A percentile compares a stretch with the other conserved stretches of the same genome.
Evolutionary conservation across 192 early-diverging fungal genomes (phyloP).

Genomic region (Entomortierella chlamydospora): DNA sequence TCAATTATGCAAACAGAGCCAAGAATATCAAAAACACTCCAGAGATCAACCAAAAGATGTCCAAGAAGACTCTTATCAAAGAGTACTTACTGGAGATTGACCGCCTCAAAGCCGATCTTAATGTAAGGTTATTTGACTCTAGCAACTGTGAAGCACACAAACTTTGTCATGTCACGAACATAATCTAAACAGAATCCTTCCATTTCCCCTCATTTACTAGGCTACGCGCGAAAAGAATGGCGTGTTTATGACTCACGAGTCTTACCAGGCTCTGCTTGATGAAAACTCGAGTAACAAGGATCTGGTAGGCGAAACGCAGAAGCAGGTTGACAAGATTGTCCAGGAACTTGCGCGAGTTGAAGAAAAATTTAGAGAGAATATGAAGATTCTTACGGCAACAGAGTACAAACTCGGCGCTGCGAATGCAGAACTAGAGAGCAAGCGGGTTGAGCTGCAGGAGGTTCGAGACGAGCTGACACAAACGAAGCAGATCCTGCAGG

Average conservation of each 20-base stretch:
- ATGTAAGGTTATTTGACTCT: slow-evolving; percentile 49
- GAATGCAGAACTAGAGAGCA: slow-evolving; percentile 46
- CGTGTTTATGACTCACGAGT: slow-evolving; percentile 78
- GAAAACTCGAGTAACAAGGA: slow-evolving; percentile 58
- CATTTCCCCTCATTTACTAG: slow-evolving; percentile 15
- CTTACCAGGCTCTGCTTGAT: slow-evolving; percentile 64
- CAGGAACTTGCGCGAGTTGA: slow-evolving; percentile 51
- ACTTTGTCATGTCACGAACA: no score
- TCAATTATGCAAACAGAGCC: slow-evolving; percentile 83
- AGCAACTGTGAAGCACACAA: background rate
- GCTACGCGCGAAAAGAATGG: slow-evolving; percentile 89
- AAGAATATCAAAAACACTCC: slow-evolving; percentile 85
- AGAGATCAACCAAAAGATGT: slow-evolving; percentile 81
- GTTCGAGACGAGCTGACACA: slow-evolving; percentile 21
- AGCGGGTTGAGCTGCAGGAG: slow-evolving; percentile 34
- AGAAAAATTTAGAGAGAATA: slow-evolving; percentile 50
- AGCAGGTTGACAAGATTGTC: slow-evolving; percentile 31
- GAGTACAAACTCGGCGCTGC: slow-evolving; percentile 40
- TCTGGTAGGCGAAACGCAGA: slow-evolving; percentile 37
- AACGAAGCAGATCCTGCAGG: slow-evolving; percentile 40
- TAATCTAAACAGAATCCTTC: background rate
- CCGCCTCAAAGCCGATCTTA: slow-evolving; percentile 80
- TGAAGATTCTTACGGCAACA: slow-evolving; percentile 41
- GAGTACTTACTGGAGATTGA: slow-evolving; percentile 87
- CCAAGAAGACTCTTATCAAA: slow-evolving; percentile 83